Percentiles rank a stretch among this genome's conserved stretches.
Conservation (phyloP, 805 yeast genomes). For the Hanseniaspora mollemarum region DNA sequence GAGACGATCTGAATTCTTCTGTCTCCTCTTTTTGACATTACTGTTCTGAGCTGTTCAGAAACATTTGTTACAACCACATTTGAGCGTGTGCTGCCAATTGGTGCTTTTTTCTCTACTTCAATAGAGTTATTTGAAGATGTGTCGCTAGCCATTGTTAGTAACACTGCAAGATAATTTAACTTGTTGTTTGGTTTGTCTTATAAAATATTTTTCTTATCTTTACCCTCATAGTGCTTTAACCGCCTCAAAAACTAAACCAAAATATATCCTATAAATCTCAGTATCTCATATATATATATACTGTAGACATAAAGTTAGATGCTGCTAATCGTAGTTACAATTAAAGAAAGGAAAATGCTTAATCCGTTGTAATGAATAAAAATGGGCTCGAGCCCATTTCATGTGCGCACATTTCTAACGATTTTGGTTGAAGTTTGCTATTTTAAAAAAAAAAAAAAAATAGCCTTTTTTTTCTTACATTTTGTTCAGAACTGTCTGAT, state of each 20-base stretch:
- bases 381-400: too few species aligned
- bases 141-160: neutral
- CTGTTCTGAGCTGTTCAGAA: constrained; percentile 17
- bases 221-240: neutral
- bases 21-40: constrained; percentile 20
- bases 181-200: neutral
- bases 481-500: too few species aligned
- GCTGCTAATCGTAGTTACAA: too few species aligned
- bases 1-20: constrained; percentile 21
- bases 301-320: neutral
- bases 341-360: too few species aligned
- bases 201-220: neutral
- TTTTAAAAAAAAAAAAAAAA: too few species aligned
- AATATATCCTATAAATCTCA: neutral
- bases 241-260: neutral
- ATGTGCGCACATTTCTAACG: too few species aligned
- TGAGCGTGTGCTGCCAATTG: neutral
- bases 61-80: neutral
- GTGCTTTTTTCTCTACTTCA: neutral
- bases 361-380: too few species aligned
- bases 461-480: too few species aligned
- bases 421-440: too few species aligned
- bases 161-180: too few species aligned
- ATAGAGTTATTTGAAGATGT: neutral
- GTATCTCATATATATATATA: too few species aligned